A percentile compares a stretch with the other conserved stretches of the same genome.
These are phyloP conservation scores for Lepiota brunneoincarnata DNA, from an alignment of 768 basidiomycete genomes.

Conservation along the genomic window DNA sequence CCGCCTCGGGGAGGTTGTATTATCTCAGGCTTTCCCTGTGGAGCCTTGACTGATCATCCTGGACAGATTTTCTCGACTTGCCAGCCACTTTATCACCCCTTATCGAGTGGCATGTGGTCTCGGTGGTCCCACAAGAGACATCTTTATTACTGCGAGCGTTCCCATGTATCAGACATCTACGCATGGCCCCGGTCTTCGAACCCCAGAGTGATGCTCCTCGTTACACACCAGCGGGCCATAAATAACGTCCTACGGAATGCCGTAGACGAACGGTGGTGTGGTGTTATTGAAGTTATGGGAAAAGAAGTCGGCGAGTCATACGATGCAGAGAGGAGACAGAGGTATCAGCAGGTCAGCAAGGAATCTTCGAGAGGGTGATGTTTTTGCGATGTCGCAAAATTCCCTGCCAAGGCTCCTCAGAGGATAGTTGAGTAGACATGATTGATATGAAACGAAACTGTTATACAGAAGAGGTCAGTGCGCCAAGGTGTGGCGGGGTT, in stretches of 20 bases:
- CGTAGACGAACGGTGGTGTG: not conserved
- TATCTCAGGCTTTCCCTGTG: conserved; percentile 3
- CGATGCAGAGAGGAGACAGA: not conserved
- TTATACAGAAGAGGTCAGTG: not conserved
- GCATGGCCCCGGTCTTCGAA: conserved; percentile 7
- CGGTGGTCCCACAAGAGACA: not conserved
- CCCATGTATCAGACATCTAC: not conserved
- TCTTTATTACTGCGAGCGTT: not conserved
- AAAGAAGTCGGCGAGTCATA: conserved; percentile 8
- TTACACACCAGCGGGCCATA: not conserved
- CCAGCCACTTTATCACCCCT: not conserved
- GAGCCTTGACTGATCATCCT: conserved; percentile 1
- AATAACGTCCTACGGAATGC: not conserved
- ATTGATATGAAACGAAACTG: not conserved
- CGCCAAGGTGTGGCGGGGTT: not conserved
- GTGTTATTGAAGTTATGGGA: conserved; percentile 1
- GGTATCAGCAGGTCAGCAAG: not conserved
- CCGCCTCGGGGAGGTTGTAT: not conserved
- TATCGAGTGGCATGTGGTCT: not conserved
- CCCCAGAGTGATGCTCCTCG: not conserved
- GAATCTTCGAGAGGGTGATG: not conserved
- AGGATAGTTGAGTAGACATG: not conserved
- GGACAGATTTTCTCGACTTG: not conserved
- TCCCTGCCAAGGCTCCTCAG: not conserved
- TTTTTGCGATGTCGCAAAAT: not conserved